These are phyloP conservation scores for Cordyceps farinosa DNA, from an alignment of 2,329 filamentous ascomycete genomes.

Conservation along the genomic window DNA sequence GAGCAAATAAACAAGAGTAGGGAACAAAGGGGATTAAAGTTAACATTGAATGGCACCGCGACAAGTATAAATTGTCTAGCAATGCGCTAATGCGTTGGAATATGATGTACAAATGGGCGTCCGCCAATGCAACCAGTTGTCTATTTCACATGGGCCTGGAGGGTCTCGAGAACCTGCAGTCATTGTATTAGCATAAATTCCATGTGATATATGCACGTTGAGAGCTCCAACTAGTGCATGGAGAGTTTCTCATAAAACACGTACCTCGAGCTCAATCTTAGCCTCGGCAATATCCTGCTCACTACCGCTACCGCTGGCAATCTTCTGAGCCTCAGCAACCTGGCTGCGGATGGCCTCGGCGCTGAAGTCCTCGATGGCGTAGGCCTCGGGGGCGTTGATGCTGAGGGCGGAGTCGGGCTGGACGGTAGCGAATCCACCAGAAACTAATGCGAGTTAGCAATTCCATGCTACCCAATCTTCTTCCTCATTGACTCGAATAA, in stretches of 20 bases:
- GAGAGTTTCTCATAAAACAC: slow-evolving; percentile 18
- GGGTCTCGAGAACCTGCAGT: slow-evolving; percentile 72
- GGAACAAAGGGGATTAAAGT: slow-evolving; percentile 18
- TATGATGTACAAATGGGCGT: slow-evolving; percentile 43
- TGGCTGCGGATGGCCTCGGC: slow-evolving; percentile 82
- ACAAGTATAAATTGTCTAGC: slow-evolving; percentile 36
- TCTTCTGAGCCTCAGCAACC: slow-evolving; percentile 93
- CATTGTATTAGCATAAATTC: slow-evolving; percentile 35
- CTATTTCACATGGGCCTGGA: slow-evolving; percentile 80
- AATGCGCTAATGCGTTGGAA: slow-evolving; percentile 35
- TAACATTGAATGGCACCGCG: slow-evolving; percentile 25
- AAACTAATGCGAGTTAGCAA: slow-evolving; percentile 55
- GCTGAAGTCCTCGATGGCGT: slow-evolving; percentile 93
- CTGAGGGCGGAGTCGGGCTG: slow-evolving; percentile 92
- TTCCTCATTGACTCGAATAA: background rate
- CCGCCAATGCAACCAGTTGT: slow-evolving; percentile 48
- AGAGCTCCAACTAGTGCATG: background rate
- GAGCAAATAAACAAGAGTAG: background rate
- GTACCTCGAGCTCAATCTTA: slow-evolving; percentile 97
- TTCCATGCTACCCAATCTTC: background rate
- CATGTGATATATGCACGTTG: background rate
- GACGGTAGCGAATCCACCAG: slow-evolving; percentile 93
- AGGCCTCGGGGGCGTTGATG: slow-evolving; percentile 98
- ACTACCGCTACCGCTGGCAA: slow-evolving; percentile 83
- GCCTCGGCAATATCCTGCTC: slow-evolving; percentile 98